Evolutionary conservation across 139 green algal genomes (phyloP), one percentile per base, ranked within the genome.

Genomic region (Chlamydomonas sp.): DNA sequence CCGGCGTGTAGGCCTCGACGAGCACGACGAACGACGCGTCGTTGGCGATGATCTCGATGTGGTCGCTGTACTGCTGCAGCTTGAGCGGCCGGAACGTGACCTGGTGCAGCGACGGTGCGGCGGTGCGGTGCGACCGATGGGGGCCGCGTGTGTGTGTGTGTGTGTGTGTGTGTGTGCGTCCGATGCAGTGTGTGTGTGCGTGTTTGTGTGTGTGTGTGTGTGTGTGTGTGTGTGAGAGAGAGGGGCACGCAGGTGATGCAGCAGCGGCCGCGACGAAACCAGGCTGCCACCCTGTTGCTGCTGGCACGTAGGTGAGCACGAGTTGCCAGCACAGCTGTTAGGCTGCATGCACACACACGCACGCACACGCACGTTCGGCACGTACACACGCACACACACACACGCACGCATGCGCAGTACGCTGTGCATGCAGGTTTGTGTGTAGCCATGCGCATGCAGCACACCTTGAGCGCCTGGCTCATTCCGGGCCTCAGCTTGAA

Each of bases 401-500:
- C 43, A 34, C 8, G 24, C 47, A 30, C 13, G 13, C n/a, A 35
- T 54, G 62, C 34, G 30, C 24, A 34, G 2, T 69, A 5, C 35
- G 39, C 13, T 50, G 39, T 13, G 13, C 39, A 8, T 50, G 8
- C 26, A 63, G 13, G 16, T 30, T 63, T 8, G 10, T 50, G 39
- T 13, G 10, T 50, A 13, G 10, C 39, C 39, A 50, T 50, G 39
- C 39, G 10, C 39, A 50, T 50, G 39, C 39, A 5, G 26, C 54
- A 8, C 13, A 85, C 85, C 83, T 85, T 83, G 0, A 90, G 48
- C 6, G 81, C 20, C 31, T 61, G 75, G 59, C 72, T 84, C 81
- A 90, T 91, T 30, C 87, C 87, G 3, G 87, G 81, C 28, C 79
- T 78, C 47, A 92, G 75, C 48, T 83, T 85, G 31, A 87, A 80